Conservation (phyloP, 768 basidiomycete genomes). For the Boletales sp. region DNA sequence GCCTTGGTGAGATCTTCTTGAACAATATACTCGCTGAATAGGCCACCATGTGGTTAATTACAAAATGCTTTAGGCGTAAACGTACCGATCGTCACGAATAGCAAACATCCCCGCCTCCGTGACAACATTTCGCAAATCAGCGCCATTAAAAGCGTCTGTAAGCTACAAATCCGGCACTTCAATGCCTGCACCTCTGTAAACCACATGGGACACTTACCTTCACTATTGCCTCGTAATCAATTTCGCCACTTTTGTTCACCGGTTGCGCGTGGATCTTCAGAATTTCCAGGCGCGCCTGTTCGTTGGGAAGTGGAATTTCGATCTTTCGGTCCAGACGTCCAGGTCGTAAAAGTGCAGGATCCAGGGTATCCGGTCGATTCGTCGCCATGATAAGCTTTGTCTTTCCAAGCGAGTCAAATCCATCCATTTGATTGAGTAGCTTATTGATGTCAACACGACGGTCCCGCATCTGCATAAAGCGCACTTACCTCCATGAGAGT, state of each 20-base stretch:
- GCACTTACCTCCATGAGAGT: constrained; percentile 88
- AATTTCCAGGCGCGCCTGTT: constrained; percentile 93
- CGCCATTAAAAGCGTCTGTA: constrained; percentile 92
- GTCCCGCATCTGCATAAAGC: neutral
- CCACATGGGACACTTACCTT: constrained; percentile 50
- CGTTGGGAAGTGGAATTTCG: constrained; percentile 96
- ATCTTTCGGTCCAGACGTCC: constrained; percentile 97
- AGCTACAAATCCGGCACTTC: constrained; percentile 44
- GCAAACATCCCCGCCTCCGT: constrained; percentile 99
- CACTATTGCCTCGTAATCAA: constrained; percentile 97
- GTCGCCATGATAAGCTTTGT: constrained; percentile 99
- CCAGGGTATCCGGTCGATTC: constrained; percentile 96
- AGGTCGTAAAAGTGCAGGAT: constrained; percentile 93
- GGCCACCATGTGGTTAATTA: constrained; percentile 1
- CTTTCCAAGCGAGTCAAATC: constrained; percentile 92
- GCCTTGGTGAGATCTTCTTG: constrained; percentile 98
- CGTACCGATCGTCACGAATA: constrained; percentile 88
- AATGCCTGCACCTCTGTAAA: neutral
- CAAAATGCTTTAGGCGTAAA: constrained; percentile 1
- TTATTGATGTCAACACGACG: constrained; percentile 26
- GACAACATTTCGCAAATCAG: constrained; percentile 91
- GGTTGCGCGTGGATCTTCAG: constrained; percentile 95
- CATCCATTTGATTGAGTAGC: constrained; percentile 99
- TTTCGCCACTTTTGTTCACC: constrained; percentile 92
- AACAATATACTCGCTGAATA: constrained; percentile 72